A percentile compares a stretch with the other conserved stretches of the same genome.
Evolutionary conservation across 352 stramenopile genomes (phyloP).

Genomic region (Saprolegnia parasitica): DNA sequence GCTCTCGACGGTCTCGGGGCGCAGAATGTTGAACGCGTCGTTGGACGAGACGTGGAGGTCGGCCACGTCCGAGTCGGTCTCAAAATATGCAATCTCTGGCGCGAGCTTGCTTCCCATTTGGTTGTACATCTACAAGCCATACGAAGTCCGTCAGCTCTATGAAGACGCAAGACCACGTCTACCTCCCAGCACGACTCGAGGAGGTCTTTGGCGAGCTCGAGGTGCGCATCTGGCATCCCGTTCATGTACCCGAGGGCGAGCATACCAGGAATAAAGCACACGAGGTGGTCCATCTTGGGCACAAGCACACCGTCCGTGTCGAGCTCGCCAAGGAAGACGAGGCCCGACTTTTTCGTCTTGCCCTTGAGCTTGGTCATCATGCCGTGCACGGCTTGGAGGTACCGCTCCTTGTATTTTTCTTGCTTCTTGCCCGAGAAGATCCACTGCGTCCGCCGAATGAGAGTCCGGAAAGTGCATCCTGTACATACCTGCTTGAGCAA

Average conservation of each 20-base stretch:
- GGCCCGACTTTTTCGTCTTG: conserved; percentile 52
- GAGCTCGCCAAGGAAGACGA: conserved; percentile 67
- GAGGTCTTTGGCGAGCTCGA: conserved; percentile 72
- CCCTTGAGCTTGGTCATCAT: conserved; percentile 54
- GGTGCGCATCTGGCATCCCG: conserved; percentile 54
- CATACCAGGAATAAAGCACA: conserved; percentile 89
- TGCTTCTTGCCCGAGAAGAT: conserved; percentile 66
- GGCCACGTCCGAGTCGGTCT: conserved; percentile 43
- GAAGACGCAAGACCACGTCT: not conserved
- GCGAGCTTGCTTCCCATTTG: conserved; percentile 74
- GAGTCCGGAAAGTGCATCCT: not conserved
- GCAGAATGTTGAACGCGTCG: conserved; percentile 81
- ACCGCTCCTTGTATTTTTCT: conserved; percentile 61
- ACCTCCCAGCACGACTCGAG: conserved; percentile 69
- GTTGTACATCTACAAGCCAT: conserved; percentile 63
- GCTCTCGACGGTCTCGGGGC: conserved; percentile 89
- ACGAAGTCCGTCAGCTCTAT: not conserved
- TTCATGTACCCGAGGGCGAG: conserved; percentile 74
- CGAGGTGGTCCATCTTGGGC: conserved; percentile 85
- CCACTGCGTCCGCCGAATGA: conserved; percentile 40
- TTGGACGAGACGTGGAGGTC: conserved; percentile 49
- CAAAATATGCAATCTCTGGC: conserved; percentile 83
- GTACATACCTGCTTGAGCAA: conserved; percentile 72
- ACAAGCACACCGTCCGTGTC: conserved; percentile 41
- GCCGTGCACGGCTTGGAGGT: conserved; percentile 56